Evolutionary conservation across 768 basidiomycete species (phyloP).

Genomic region (Amanita polypyramis): DNA sequence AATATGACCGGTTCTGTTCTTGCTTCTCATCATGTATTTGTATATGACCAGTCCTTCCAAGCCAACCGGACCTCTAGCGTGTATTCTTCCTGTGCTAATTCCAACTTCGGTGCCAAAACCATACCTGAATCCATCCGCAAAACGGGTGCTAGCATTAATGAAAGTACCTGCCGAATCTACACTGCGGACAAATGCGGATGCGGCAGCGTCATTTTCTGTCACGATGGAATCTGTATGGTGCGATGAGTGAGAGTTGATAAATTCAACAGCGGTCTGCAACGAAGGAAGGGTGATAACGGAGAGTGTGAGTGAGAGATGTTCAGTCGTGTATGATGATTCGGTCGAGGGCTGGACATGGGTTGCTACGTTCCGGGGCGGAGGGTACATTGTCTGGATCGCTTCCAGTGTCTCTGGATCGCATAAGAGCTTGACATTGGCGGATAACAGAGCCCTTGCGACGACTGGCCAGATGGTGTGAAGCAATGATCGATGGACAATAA

Average conservation of each 20-base stretch:
- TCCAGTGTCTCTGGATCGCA: slow-evolving; percentile 63
- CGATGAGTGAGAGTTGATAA: slow-evolving; percentile 89
- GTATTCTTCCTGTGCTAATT: slow-evolving; percentile 92
- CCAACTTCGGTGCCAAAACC: slow-evolving; percentile 98
- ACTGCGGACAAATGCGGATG: slow-evolving; percentile 69
- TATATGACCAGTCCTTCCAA: slow-evolving; percentile 90
- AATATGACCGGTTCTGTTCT: slow-evolving; percentile 64
- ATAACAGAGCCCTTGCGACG: slow-evolving; percentile 65
- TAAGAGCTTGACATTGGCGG: slow-evolving; percentile 60
- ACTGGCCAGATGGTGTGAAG: slow-evolving; percentile 70
- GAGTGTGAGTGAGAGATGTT: slow-evolving; percentile 79
- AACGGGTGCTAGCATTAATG: slow-evolving; percentile 91
- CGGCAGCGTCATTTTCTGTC: slow-evolving; percentile 62
- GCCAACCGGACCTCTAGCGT: slow-evolving; percentile 93
- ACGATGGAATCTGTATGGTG: slow-evolving; percentile 94
- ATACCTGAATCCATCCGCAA: slow-evolving; percentile 93
- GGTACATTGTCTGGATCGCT: slow-evolving; percentile 33
- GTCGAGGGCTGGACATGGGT: slow-evolving; percentile 43
- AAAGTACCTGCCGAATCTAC: slow-evolving; percentile 91
- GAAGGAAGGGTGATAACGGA: slow-evolving; percentile 72
- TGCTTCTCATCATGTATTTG: slow-evolving; percentile 89
- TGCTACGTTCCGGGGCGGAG: slow-evolving; percentile 26
- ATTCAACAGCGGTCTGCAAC: slow-evolving; percentile 63
- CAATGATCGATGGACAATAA: slow-evolving; percentile 72
- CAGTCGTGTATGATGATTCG: slow-evolving; percentile 67